Evolutionary conservation across 2,329 filamentous ascomycete species (phyloP), one percentile per base, ranked within the genome.

Genomic region (Elsinoe arachidis): DNA sequence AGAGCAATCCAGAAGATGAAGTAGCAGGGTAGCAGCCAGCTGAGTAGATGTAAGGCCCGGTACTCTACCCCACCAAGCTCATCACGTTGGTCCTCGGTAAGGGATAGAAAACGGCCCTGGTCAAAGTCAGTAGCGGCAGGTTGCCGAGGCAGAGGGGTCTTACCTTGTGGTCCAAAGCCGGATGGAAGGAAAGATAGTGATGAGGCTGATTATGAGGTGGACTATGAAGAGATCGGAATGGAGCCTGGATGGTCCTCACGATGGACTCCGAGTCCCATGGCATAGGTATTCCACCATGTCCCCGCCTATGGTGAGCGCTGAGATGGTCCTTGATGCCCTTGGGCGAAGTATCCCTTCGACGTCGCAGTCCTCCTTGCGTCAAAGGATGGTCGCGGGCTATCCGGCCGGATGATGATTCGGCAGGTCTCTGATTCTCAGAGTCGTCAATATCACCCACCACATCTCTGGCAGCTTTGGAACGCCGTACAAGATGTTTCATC

Each of bases 41-140:
- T 34, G 49, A 99, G 74, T 1, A 90, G 88, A 70, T 96, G 93
- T 59, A 99, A 70, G 0, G 91, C 88, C 5, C 93, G 85, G 68
- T 97, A 99, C 70, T 99, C 93, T 61, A 99, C 96, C 17, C 93
- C 93, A 9, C 93, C 93, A 2, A 99, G 75, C 71, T 97, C 93
- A 68, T 97, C 90, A 62, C 92, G 82, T 71, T 99, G 90, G 62
- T 93, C 89, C 63, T 95, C 87, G 0, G 86, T 88, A 62, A 99
- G 72, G 63, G 11, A 61, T 26, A 63, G 62, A 41, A 72, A 69
- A 0, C 69, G 64, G 3, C 38, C 38, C 38, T 43, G 38, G n/a
- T n/a, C n/a, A n/a, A n/a, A n/a, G n/a, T n/a, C n/a, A n/a, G n/a
- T n/a, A n/a, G n/a, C n/a, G n/a, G n/a, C n/a, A n/a, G n/a, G n/a